Conservation (phyloP, 2,329 filamentous ascomycete genomes). For the Intubia oerlemansii region DNA sequence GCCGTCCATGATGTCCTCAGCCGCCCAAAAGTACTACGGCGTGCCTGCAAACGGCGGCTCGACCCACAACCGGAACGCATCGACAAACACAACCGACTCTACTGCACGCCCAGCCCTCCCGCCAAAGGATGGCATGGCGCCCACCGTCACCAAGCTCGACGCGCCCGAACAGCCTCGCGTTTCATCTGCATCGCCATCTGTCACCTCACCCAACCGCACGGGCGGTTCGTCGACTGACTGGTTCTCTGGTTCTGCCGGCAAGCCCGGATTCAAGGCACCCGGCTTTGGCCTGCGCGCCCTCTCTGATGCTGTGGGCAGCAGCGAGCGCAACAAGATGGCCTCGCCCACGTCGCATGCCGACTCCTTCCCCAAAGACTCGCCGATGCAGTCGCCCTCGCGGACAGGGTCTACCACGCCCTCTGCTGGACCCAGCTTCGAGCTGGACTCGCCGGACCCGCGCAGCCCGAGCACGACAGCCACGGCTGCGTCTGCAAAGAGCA, state of each 20-base stretch:
- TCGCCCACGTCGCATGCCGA: constrained; percentile 28
- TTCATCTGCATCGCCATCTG: constrained; percentile 23
- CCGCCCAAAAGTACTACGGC: constrained; percentile 51
- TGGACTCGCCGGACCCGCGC: constrained; percentile 51
- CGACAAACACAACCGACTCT: constrained; percentile 34
- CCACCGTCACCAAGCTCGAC: constrained; percentile 40
- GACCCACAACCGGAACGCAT: constrained; percentile 38
- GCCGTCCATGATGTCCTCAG: constrained; percentile 29
- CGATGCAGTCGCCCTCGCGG: constrained; percentile 42
- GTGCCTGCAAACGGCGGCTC: constrained; percentile 14
- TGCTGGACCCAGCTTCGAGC: constrained; percentile 48
- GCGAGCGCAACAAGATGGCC: constrained; percentile 28
- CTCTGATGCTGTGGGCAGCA: constrained; percentile 48
- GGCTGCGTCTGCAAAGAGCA: constrained; percentile 23
- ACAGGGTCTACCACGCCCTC: constrained; percentile 58
- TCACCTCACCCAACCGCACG: no score
- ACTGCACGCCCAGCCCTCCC: constrained; percentile 24
- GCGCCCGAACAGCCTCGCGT: constrained; percentile 14
- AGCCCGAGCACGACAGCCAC: constrained; percentile 28
- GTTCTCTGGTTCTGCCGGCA: constrained; percentile 24
- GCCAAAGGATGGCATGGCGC: constrained; percentile 30
- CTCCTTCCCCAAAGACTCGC: constrained; percentile 27
- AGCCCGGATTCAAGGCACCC: constrained; percentile 25
- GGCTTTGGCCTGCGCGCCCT: constrained; percentile 60
- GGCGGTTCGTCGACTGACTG: no score